Percentiles rank a stretch among this genome's conserved stretches.
phyloP scores from a whole-genome alignment of 768 basidiomycete species.

The Rhizopogon vesiculosus region DNA sequence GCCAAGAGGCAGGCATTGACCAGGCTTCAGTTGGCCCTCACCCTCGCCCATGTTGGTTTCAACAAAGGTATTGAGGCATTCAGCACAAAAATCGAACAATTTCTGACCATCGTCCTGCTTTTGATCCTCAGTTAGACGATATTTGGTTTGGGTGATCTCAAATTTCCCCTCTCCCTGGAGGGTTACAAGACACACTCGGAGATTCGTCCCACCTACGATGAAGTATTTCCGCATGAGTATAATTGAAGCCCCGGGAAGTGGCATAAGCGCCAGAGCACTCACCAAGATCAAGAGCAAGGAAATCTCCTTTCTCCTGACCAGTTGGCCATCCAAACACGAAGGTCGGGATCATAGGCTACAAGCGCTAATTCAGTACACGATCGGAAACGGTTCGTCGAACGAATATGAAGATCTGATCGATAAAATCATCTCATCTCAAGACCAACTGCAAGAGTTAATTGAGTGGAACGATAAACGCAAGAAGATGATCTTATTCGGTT shows the following conservation, averaged over 20 bases:
- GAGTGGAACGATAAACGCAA: slow-evolving; percentile 4
- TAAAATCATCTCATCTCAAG: not conserved
- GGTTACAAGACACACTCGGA: slow-evolving; percentile 96
- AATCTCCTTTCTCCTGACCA: slow-evolving; percentile 85
- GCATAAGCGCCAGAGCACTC: slow-evolving; percentile 20
- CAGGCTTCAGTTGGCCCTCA: slow-evolving; percentile 42
- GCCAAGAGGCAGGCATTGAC: slow-evolving; percentile 72
- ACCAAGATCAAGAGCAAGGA: slow-evolving; percentile 88
- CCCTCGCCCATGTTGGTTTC: slow-evolving; percentile 61
- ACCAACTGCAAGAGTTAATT: not conserved
- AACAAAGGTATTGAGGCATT: slow-evolving; percentile 87
- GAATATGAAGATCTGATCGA: not conserved
- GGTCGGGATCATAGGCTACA: slow-evolving; percentile 92
- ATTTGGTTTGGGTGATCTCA: slow-evolving; percentile 96
- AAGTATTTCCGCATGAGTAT: not conserved
- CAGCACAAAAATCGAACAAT: slow-evolving; percentile 96
- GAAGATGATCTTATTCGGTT: not conserved
- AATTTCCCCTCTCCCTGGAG: slow-evolving; percentile 93
- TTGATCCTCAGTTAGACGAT: slow-evolving; percentile 94
- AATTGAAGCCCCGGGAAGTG: slow-evolving; percentile 1
- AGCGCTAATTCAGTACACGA: slow-evolving; percentile 7
- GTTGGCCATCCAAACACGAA: slow-evolving; percentile 96
- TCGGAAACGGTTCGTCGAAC: not conserved
- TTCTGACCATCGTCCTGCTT: slow-evolving; percentile 97
- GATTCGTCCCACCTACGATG: slow-evolving; percentile 80